Evolutionary conservation across 345 rosid genomes (phyloP).

Genomic region (Citrus inodora): DNA sequence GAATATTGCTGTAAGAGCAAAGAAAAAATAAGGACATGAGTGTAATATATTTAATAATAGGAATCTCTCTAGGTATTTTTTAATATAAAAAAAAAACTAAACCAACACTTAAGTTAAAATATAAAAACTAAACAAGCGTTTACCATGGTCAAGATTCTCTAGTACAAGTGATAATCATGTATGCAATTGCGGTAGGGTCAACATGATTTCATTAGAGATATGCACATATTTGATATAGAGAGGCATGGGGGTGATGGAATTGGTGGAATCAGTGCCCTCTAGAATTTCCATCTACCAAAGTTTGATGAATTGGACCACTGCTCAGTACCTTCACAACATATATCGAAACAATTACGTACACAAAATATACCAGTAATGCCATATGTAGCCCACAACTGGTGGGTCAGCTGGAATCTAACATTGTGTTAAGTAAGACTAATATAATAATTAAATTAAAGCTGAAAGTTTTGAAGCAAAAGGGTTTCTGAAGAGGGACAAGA

Average conservation of each 20-base stretch:
- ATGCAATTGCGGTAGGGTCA: neutral
- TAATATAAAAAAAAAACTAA: too few relatives aligned
- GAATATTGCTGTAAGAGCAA: too few relatives aligned
- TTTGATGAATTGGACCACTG: neutral
- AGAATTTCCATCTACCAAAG: neutral
- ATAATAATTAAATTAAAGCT: neutral
- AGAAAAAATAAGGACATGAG: too few relatives aligned
- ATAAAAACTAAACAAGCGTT: too few relatives aligned
- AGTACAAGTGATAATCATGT: neutral
- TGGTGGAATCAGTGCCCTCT: neutral
- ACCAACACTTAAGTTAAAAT: too few relatives aligned
- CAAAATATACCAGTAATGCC: neutral
- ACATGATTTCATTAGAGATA: neutral
- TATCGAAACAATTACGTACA: too few relatives aligned
- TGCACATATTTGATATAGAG: neutral
- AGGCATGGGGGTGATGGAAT: neutral
- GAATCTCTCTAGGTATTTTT: too few relatives aligned
- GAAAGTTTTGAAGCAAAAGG: neutral
- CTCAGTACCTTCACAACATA: neutral
- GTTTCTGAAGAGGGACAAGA: conserved; percentile 8
- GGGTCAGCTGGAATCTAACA: neutral
- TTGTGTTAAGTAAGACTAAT: neutral
- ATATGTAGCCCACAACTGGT: neutral
- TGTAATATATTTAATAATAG: too few relatives aligned
- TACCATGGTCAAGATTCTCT: neutral